Evolutionary conservation across 768 basidiomycete species (phyloP).

Genomic region (Pisolithus orientalis): DNA sequence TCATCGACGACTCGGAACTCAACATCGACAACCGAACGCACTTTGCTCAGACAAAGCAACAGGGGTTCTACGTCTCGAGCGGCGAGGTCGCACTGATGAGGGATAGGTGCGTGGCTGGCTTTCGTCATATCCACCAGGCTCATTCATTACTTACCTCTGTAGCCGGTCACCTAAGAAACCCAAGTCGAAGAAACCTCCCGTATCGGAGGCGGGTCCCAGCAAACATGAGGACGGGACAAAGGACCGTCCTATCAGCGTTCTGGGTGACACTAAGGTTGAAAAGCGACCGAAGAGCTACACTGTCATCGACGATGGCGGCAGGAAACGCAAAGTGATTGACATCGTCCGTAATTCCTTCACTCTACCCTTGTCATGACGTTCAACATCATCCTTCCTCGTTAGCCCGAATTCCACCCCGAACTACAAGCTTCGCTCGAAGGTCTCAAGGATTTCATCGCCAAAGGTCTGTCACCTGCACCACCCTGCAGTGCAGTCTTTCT

Average conservation of each 20-base stretch:
- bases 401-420: slow-evolving; percentile 68
- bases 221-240: slow-evolving; percentile 37
- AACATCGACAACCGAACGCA: slow-evolving; percentile 85
- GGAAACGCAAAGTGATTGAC: slow-evolving; percentile 68
- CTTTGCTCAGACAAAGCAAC: slow-evolving; percentile 87
- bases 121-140: not conserved
- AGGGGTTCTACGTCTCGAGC: slow-evolving; percentile 87
- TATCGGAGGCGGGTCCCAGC: slow-evolving; percentile 17
- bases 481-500: not conserved
- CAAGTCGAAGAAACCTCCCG: slow-evolving; percentile 50
- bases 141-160: slow-evolving; percentile 14
- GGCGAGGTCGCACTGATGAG: slow-evolving; percentile 85
- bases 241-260: slow-evolving; percentile 45
- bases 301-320: slow-evolving; percentile 48
- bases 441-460: slow-evolving; percentile 53
- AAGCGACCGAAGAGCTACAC: slow-evolving; percentile 55
- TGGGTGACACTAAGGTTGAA: slow-evolving; percentile 33
- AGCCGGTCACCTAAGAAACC: slow-evolving; percentile 63
- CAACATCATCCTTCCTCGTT: not conserved
- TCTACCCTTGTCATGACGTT: not conserved
- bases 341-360: slow-evolving; percentile 35
- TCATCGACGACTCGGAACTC: slow-evolving; percentile 97
- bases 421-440: slow-evolving; percentile 56
- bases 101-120: slow-evolving; percentile 44
- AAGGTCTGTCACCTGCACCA: slow-evolving; percentile 34